Evolutionary conservation across 768 basidiomycete genomes (phyloP), one percentile per base, ranked within the genome.

Genomic region (Tubosaeta sp.): DNA sequence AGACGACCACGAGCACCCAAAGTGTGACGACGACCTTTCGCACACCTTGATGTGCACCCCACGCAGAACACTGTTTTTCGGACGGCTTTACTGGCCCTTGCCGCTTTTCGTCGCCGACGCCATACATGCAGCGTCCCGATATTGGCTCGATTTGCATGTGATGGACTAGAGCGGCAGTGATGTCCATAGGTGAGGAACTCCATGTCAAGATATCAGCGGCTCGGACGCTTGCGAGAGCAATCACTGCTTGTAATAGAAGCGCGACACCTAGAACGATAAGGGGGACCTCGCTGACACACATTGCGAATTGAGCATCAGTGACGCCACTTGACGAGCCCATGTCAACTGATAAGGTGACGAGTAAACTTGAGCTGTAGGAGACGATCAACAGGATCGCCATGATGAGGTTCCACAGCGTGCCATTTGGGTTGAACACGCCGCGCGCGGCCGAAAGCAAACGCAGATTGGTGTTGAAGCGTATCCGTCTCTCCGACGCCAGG

Each of bases 181-280:
- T 53, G 12, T 67, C 67, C 14, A 71, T 57, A 16, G 64, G 53
- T 1, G 68, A 69, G 27, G 67, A 64, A 17, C 69, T 71, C 69
- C 69, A 69, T 10, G 69, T 69, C 42, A 62, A 33, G 32, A 69
- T 55, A 48, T 62, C 57, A 16, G 64, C 60, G 22, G 49, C 27
- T n/a, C 54, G 43, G 16, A 60, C 54, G 16, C 64, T 65, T 2
- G 43, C 44, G 25, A 69, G 49, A 8, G 64, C 65, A 27, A 71
- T 59, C 5, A 58, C 5, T 1, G 53, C 64, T 46, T 69, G 69
- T 16, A 59, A 44, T 1, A 61, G 38, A 22, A 71, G 52, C 16
- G 58, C 5, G 22, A 60, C 41, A 5, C 69, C 67, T 25, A 71
- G 47, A 6, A 69, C 53, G 16, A 69, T 49, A 26, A 69, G 59